Conservation (phyloP, 495 filamentous ascomycete genomes). For the Choiromyces venosus region DNA sequence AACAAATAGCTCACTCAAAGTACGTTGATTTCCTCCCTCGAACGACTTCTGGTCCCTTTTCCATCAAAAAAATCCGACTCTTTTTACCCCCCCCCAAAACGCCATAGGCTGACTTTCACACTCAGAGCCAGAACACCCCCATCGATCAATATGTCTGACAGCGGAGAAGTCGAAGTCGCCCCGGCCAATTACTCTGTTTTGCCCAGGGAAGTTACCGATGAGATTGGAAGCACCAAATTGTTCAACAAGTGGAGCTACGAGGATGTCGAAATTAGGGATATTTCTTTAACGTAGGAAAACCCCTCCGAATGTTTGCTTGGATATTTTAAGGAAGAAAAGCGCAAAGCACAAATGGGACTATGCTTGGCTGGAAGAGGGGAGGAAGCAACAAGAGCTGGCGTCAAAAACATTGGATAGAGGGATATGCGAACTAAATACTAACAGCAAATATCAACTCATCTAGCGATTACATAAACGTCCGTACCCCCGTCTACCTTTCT, state of each 20-base stretch:
- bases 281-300: constrained; percentile 91
- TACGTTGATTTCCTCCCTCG: neutral
- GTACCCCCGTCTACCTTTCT: constrained; percentile 93
- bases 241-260: constrained; percentile 98
- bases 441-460: constrained; percentile 6
- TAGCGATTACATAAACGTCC: constrained; percentile 99
- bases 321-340: neutral
- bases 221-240: constrained; percentile 92
- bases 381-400: neutral
- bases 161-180: constrained; percentile 89
- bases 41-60: neutral
- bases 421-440: neutral
- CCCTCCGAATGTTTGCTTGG: constrained; percentile 31
- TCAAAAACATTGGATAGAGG: neutral
- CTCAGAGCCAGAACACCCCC: constrained; percentile 20
- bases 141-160: constrained; percentile 78
- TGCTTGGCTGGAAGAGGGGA: neutral
- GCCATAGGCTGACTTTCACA: neutral
- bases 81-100: constrained; percentile 5
- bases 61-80: neutral
- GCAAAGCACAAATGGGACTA: neutral
- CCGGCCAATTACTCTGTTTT: constrained; percentile 69
- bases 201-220: constrained; percentile 85
- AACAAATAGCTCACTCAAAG: neutral
- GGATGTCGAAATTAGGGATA: constrained; percentile 98